These are phyloP conservation scores for Beauveria bassiana DNA, from an alignment of 2,329 filamentous ascomycete species.

Conservation along the genomic window DNA sequence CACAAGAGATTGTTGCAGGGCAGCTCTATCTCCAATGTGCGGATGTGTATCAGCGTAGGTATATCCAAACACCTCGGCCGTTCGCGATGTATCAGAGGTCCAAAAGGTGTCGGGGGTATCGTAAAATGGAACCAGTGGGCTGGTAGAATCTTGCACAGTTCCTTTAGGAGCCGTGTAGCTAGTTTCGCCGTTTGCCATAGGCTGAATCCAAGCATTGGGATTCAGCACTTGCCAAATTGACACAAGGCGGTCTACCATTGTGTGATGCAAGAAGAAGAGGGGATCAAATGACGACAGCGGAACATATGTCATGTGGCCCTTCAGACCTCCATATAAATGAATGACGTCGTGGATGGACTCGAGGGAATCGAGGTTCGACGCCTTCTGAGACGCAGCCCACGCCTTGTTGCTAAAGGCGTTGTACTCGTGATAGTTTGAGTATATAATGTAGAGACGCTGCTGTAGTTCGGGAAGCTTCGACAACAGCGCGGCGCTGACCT, in stretches of 20 bases:
- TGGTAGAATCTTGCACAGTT: slow-evolving; percentile 44
- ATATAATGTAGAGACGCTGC: slow-evolving; percentile 58
- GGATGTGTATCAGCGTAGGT: slow-evolving; percentile 57
- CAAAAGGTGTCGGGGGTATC: slow-evolving; percentile 51
- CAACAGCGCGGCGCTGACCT: slow-evolving; percentile 39
- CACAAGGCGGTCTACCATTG: slow-evolving; percentile 66
- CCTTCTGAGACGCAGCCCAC: slow-evolving; percentile 42
- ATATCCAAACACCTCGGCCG: slow-evolving; percentile 59
- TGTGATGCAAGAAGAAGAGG: slow-evolving; percentile 70
- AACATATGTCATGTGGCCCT: slow-evolving; percentile 63
- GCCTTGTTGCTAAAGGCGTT: slow-evolving; percentile 63
- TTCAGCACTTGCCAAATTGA: slow-evolving; percentile 72
- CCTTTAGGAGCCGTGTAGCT: slow-evolving; percentile 55
- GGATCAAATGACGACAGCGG: slow-evolving; percentile 73
- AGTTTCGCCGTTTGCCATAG: slow-evolving; percentile 43
- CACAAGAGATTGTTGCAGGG: slow-evolving; percentile 26
- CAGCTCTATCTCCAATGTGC: slow-evolving; percentile 17
- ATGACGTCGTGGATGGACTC: slow-evolving; percentile 58
- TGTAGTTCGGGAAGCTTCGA: slow-evolving; percentile 46
- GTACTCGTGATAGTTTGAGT: slow-evolving; percentile 61
- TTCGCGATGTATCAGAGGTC: slow-evolving; percentile 55
- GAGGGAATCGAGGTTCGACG: slow-evolving; percentile 52
- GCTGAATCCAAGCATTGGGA: slow-evolving; percentile 57
- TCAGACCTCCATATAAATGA: slow-evolving; percentile 49
- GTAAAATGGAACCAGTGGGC: slow-evolving; percentile 61